These are phyloP conservation scores for Fraxinus latifolia DNA, from an alignment of 305 asterid species.

Conservation along the genomic window DNA sequence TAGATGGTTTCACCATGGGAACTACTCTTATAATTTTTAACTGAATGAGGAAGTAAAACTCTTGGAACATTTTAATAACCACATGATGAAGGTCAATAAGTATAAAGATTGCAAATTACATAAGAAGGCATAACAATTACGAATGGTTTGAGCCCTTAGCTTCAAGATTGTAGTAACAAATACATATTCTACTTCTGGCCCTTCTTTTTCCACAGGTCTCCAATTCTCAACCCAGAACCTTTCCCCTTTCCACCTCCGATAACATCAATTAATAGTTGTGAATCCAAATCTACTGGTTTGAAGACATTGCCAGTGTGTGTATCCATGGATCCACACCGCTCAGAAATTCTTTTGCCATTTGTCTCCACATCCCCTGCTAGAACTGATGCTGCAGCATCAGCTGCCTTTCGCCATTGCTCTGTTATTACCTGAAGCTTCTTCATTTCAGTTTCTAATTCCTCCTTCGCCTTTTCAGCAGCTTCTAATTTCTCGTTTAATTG, in stretches of 20 bases:
- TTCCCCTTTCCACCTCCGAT: slow-evolving; percentile 64
- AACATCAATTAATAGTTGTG: slow-evolving; percentile 44
- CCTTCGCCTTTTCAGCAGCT: slow-evolving; percentile 52
- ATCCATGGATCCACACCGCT: slow-evolving; percentile 89
- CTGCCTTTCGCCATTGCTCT: slow-evolving; percentile 95
- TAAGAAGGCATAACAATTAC: not conserved
- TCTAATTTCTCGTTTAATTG: slow-evolving; percentile 44
- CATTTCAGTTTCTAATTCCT: slow-evolving; percentile 72
- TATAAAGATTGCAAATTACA: not conserved
- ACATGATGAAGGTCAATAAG: not conserved
- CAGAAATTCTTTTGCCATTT: slow-evolving; percentile 60
- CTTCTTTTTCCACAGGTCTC: slow-evolving; percentile 86
- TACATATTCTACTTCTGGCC: slow-evolving; percentile 58
- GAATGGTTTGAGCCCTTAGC: not conserved
- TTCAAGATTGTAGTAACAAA: slow-evolving; percentile 17
- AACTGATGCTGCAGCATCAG: slow-evolving; percentile 91
- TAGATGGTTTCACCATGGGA: not conserved
- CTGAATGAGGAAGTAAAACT: not conserved
- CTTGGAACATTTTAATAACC: not conserved
- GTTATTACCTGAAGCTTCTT: slow-evolving; percentile 77
- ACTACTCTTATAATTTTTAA: not conserved
- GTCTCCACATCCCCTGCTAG: slow-evolving; percentile 63
- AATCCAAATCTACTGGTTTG: slow-evolving; percentile 42
- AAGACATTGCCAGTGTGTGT: slow-evolving; percentile 43
- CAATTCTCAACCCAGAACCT: slow-evolving; percentile 72